Base-by-base conservation (phyloP, 1,284 basidiomycete species). In the Agroathelia rolfsii region DNA sequence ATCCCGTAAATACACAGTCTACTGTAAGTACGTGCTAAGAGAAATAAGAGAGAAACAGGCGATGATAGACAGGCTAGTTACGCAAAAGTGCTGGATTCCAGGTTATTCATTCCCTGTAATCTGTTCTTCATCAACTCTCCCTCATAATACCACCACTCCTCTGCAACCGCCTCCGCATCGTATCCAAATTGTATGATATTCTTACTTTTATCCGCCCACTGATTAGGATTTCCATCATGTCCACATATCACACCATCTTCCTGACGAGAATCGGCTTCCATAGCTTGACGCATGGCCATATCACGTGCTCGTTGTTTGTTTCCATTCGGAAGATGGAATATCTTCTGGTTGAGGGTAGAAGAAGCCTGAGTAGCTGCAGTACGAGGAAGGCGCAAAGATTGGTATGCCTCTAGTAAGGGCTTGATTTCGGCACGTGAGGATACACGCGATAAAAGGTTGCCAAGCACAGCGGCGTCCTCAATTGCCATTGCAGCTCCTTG, bases 401-500 rank as follows among this genome's bases (percentile, higher is more conserved):
- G 53, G 42, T 76, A 78, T 0, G 69, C 71, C 5, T 57, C 52
- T 6, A 79, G 55, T 6, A 76, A 54, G 1, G 56, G 45, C 0
- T 47, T 42, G 4, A 77, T 55, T 41, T 76, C 69, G 0, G 49
- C 35, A 12, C 41, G 49, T 21, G 55, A 47, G 0, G 58, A 54
- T 18, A 77, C 46, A 14, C 54, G 63, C 2, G 70, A 68, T 42
- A 79, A 62, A 9, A 78, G 60, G 31, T 64, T 64, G 0, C 75
- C 77, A 16, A 80, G 57, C 1, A 76, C 69, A 0, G 70, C 72
- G 0, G 67, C 74, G 38, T 80, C 77, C 52, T 81, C 76, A 32
- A 80, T 59, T 1, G 76, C 76, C 62, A 79, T 77, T 3, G 76
- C 73, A 10, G 75, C 69, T 10, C 75, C 77, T 49, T 79, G 76